Percentiles rank a stretch among this genome's conserved stretches.
These are phyloP conservation scores for Russula vinacea DNA, from an alignment of 768 basidiomycete genomes.

Conservation along the genomic window DNA sequence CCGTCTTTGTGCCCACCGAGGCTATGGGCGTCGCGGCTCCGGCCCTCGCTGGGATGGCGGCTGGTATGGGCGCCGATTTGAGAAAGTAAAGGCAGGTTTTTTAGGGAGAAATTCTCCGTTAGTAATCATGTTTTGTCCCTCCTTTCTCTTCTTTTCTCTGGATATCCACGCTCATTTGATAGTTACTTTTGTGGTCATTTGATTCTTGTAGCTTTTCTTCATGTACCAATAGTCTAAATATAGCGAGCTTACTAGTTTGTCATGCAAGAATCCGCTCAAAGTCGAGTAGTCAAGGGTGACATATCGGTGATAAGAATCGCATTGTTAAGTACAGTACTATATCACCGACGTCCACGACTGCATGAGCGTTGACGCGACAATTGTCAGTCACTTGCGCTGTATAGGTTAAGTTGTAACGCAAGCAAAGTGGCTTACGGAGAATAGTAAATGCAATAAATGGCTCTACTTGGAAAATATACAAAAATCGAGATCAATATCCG, in stretches of 20 bases:
- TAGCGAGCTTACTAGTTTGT: no score
- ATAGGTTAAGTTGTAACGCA: constrained; percentile 7
- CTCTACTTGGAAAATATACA: constrained; percentile 7
- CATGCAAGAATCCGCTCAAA: no score
- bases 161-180: no score
- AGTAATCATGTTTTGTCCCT: no score
- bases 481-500: not conserved
- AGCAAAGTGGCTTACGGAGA: not conserved
- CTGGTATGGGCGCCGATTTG: constrained; percentile 49
- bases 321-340: not conserved
- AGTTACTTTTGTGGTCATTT: no score
- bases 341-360: not conserved
- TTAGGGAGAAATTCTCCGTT: no score
- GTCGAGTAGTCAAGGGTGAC: no score
- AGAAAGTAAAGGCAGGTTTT: constrained; percentile 4
- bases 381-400: constrained; percentile 2
- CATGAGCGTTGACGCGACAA: no score
- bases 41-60: constrained; percentile 69
- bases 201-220: no score
- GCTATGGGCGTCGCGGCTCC: constrained; percentile 52
- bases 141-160: no score
- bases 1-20: constrained; percentile 69
- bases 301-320: not conserved
- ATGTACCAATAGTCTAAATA: no score
- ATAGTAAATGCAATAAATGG: constrained; percentile 1